Base-by-base conservation (phyloP, 2,329 filamentous ascomycete species). In the Rhexocercosporidium sp. region DNA sequence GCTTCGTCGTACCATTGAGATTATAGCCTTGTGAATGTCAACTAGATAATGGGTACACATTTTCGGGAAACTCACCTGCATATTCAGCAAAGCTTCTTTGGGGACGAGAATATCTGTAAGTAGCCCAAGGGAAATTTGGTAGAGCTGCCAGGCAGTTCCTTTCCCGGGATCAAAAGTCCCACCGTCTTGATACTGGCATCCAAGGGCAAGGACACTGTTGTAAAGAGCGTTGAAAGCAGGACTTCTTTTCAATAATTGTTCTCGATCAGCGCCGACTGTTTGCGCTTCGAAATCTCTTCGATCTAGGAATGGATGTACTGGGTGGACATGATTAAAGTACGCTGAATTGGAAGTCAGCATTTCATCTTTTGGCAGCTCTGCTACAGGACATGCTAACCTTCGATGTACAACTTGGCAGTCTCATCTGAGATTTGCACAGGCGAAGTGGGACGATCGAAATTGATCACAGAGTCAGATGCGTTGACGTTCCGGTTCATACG, bases 251-350 rank as follows among this genome's bases (percentile, higher is more conserved):
- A 80, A 70, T 3, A 71, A 57, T 5, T 72, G 64, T 5, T 68
- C 66, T 3, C 79, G 73, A 16, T 78, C 64, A 3, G 75, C 64
- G 34, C 71, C 74, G 9, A 71, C 69, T 7, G 75, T 76, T 20
- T 75, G 74, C 0, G 73, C 65, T 66, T 81, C 78, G 62, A 83
- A 82, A 3, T 70, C 59, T 18, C 68, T 59, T 37, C 73, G 75
- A 54, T 82, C 78, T 1, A 83, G 74, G 63, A 82, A 82, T 0
- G 81, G 80, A 65, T 81, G 79, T 0, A 80, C 47, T 0, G 77
- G 77, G 65, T 82, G 80, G 1, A 80, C 70, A 11, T 78, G 74
- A 1, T 78, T 72, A 64, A 82, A 83, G 70, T 82, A 82, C 27
- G 74, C 77, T 80, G 44, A 9, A 22, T 2, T 3, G 0, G 8